Conservation (phyloP, 129 eudicot species). For the Tagetes erecta region DNA sequence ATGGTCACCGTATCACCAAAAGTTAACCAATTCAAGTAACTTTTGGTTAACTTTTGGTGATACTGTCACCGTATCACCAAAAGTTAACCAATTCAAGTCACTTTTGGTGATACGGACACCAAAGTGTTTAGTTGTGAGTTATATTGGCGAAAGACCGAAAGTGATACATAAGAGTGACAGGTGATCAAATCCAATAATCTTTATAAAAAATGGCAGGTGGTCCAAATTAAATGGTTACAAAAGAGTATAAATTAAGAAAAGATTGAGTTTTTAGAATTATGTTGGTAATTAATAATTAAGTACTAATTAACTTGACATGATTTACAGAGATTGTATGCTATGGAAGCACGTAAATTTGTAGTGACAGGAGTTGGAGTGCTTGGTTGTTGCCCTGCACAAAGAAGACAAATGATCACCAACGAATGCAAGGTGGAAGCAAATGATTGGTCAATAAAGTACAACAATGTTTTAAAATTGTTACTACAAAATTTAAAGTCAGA, state of each 20-base stretch:
- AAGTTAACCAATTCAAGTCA: too few species aligned
- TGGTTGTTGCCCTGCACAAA: constrained; percentile 64
- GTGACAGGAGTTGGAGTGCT: constrained; percentile 46
- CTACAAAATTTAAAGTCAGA: constrained; percentile 39
- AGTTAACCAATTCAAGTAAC: too few species aligned
- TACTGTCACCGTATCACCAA: too few species aligned
- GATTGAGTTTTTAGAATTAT: neutral
- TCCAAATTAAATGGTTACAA: too few species aligned
- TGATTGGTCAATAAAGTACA: constrained; percentile 56
- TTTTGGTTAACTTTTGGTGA: too few species aligned
- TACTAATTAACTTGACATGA: neutral
- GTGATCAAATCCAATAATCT: too few species aligned
- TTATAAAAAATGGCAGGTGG: too few species aligned
- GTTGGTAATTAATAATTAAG: neutral
- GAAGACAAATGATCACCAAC: constrained; percentile 35
- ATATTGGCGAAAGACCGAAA: too few species aligned
- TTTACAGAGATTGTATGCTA: constrained; percentile 41
- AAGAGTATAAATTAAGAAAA: neutral
- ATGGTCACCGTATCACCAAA: too few species aligned
- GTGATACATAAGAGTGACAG: too few species aligned
- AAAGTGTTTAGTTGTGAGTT: too few species aligned
- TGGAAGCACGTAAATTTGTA: constrained; percentile 66
- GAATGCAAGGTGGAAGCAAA: constrained; percentile 52
- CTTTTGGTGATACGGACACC: too few species aligned
- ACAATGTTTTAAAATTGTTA: constrained; percentile 36